These are phyloP conservation scores for Solanum lignicaule DNA, from an alignment of 257 asterid species.

Conservation along the genomic window DNA sequence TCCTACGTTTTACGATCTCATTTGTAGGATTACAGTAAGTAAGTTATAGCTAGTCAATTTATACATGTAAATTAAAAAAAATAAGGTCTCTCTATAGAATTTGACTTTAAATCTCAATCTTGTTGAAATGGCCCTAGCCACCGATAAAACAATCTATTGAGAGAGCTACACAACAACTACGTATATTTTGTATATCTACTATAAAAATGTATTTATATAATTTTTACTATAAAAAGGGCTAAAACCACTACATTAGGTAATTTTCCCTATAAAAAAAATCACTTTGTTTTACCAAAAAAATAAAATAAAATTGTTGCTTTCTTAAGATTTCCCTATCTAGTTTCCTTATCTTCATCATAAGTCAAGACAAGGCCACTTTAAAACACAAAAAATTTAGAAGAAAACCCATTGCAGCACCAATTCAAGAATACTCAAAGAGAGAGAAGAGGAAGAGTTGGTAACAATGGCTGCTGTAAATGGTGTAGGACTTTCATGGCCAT, in stretches of 20 bases:
- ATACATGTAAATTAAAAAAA: no score
- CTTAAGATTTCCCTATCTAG: not conserved
- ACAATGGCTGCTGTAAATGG: slow-evolving; percentile 11
- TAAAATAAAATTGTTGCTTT: not conserved
- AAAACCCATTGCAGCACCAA: not conserved
- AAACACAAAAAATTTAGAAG: not conserved
- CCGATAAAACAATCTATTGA: no score
- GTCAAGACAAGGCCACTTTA: not conserved
- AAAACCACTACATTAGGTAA: not conserved
- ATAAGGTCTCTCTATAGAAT: accelerated
- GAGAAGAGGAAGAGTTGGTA: not conserved
- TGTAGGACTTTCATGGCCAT: slow-evolving; percentile 10
- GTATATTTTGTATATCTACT: no score
- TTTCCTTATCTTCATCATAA: not conserved
- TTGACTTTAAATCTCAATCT: no score
- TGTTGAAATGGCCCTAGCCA: no score
- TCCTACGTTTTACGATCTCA: no score
- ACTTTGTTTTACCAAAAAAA: not conserved
- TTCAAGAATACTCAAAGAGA: not conserved
- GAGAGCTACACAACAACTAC: no score
- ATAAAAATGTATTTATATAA: no score
- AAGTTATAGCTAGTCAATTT: no score
- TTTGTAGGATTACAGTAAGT: no score
- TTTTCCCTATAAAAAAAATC: not conserved
- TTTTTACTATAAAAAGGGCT: not conserved